A percentile compares a stretch with the other conserved stretches of the same genome.
Conservation (phyloP, 352 stramenopile genomes). For the Globisporangium camurandrum region DNA sequence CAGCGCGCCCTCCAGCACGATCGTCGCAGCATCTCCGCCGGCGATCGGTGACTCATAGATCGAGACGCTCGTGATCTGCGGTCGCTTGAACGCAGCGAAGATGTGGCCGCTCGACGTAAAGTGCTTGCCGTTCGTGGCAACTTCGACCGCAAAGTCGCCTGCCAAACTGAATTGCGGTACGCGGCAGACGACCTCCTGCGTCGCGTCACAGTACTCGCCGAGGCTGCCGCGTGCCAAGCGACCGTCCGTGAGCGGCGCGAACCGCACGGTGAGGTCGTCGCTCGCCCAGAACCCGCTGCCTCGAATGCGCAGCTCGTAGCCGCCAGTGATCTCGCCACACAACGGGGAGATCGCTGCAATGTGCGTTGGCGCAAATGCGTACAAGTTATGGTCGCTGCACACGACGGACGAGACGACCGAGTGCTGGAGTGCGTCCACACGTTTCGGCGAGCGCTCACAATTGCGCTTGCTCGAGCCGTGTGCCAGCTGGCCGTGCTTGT, state of each 20-base stretch:
- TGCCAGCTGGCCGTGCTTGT: slow-evolving; percentile 39
- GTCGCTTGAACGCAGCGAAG: slow-evolving; percentile 51
- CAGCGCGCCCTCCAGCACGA: slow-evolving; percentile 34
- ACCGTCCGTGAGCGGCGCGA: slow-evolving; percentile 53
- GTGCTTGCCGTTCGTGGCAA: slow-evolving; percentile 76
- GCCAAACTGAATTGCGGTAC: slow-evolving; percentile 57
- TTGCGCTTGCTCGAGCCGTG: slow-evolving; percentile 13
- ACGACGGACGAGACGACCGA: slow-evolving; percentile 34
- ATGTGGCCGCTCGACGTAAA: slow-evolving; percentile 55
- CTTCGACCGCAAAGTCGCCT: slow-evolving; percentile 55
- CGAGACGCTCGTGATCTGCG: slow-evolving; percentile 29
- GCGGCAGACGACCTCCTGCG: slow-evolving; percentile 47
- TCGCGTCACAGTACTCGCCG: slow-evolving; percentile 26
- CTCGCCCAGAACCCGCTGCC: slow-evolving; percentile 76
- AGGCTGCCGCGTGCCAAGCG: slow-evolving; percentile 40
- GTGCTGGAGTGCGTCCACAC: slow-evolving; percentile 29
- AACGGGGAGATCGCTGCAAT: slow-evolving; percentile 34
- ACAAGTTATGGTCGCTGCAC: slow-evolving; percentile 37
- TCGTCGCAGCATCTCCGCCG: slow-evolving; percentile 22
- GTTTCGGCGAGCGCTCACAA: slow-evolving; percentile 26
- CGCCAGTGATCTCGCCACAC: slow-evolving; percentile 44
- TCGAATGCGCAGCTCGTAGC: slow-evolving; percentile 49
- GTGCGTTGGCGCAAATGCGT: slow-evolving; percentile 54
- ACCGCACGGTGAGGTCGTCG: slow-evolving; percentile 72
- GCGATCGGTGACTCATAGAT: slow-evolving; percentile 25